Evolutionary conservation across 257 asterid genomes (phyloP), one percentile per base, ranked within the genome.

Genomic region (Solanum medicagineum): DNA sequence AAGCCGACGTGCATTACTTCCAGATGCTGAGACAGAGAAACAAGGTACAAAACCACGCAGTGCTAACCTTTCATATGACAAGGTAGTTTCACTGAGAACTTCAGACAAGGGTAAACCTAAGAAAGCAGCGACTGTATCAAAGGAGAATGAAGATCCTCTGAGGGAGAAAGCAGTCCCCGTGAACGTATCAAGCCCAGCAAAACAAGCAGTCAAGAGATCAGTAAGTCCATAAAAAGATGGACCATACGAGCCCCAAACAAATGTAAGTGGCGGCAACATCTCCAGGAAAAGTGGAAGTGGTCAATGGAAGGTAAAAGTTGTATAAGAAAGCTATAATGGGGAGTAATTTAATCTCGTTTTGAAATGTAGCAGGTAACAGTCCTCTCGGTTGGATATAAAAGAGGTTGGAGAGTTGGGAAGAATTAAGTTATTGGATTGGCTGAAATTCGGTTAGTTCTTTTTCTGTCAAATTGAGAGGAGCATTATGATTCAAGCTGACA

Each of bases 1-100:
- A 87, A 96, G 99, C 88, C 95, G 91, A 32, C 98, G 98, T 71
- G 98, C 96, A 57, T 91, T 96, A 87, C 98, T 96, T 88, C 97
- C 99, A 19, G 94, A 96, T 36, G 81, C 92, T 20, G 87, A 86
- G 85, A 87, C 94, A 63, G 98, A 90, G 87, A 93, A 91, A 29
- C 65, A 85, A 4, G 87, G 84, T 84, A 8, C 90, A 66, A 92
- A 90, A 87, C 92, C 89, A 85, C 90, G 74, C 10, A 86, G 82
- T 55, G 91, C 75, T 69, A 81, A 60, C 90, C 89, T 86, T 45
- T 29, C 79, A 65, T 89, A 90, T 84, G 92, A 89, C 80, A 87
- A 81, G 84, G 74, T 83, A 32, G 90, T 54, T 87, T 49, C 90
- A 57, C 92, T 75, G 55, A 89, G 80, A 85, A 47, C 90, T 80